These are phyloP conservation scores for Pyrenophora graminea DNA, from an alignment of 2,329 filamentous ascomycete species.

Conservation along the genomic window DNA sequence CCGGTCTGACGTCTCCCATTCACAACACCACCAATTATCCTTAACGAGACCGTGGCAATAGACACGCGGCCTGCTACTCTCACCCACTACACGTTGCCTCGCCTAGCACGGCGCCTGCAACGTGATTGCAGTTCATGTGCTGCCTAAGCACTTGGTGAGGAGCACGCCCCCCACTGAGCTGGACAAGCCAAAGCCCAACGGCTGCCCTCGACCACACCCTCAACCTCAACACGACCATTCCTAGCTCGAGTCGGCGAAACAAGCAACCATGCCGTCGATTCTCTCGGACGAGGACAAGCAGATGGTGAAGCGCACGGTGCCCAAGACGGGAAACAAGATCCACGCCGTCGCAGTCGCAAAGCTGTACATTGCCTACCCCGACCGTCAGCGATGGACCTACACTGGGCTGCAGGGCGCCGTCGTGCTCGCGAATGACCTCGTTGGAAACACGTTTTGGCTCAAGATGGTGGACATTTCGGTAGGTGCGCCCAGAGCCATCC, in stretches of 20 bases:
- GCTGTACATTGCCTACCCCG: constrained; percentile 90
- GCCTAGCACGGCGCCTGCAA: constrained; percentile 6
- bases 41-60: constrained; percentile 22
- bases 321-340: constrained; percentile 96
- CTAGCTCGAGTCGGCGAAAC: constrained; percentile 12
- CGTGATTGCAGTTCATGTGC: constrained; percentile 31
- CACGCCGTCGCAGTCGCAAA: constrained; percentile 91
- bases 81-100: constrained; percentile 9
- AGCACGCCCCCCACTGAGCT: constrained; percentile 36
- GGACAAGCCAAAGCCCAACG: constrained; percentile 20
- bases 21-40: constrained; percentile 25
- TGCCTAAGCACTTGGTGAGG: constrained; percentile 30
- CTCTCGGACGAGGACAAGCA: constrained; percentile 94
- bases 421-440: constrained; percentile 89
- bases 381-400: constrained; percentile 86
- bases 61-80: constrained; percentile 16
- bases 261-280: constrained; percentile 61
- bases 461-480: constrained; percentile 97
- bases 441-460: constrained; percentile 95
- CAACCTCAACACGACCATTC: constrained; percentile 15
- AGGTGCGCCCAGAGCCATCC: constrained; percentile 45
- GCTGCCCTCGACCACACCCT: constrained; percentile 12
- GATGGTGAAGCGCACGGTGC: constrained; percentile 90
- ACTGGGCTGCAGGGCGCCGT: constrained; percentile 90
- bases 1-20: constrained; percentile 28